Percentiles rank a stretch among this genome's conserved stretches.
Evolutionary conservation across 2,329 filamentous ascomycete species (phyloP).

Genomic region (Bipolaris sorokiniana): DNA sequence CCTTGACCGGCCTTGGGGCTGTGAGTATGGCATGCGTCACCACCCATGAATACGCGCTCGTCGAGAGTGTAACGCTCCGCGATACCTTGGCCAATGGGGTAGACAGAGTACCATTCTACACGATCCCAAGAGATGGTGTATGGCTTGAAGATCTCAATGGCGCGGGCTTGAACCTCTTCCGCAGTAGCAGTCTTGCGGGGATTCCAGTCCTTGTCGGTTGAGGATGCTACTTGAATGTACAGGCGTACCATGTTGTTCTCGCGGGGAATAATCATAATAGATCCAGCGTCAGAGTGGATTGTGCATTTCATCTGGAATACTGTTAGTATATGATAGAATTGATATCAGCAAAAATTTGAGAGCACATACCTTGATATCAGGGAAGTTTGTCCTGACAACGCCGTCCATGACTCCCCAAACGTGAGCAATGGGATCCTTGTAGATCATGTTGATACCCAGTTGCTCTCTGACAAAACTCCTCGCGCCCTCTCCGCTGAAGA

Average conservation of each 20-base stretch:
- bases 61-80: conserved; percentile 69
- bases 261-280: conserved; percentile 67
- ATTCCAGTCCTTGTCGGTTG: conserved; percentile 66
- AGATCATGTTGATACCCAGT: conserved; percentile 69
- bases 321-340: conserved; percentile 13
- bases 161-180: conserved; percentile 64
- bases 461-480: conserved; percentile 66
- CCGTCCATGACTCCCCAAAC: conserved; percentile 73
- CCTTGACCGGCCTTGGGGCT: conserved; percentile 68
- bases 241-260: conserved; percentile 62
- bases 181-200: conserved; percentile 65
- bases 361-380: conserved; percentile 61
- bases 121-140: conserved; percentile 68
- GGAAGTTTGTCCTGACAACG: conserved; percentile 68
- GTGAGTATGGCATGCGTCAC: conserved; percentile 69
- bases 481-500: conserved; percentile 68
- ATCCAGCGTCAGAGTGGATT: conserved; percentile 68
- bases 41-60: conserved; percentile 70
- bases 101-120: conserved; percentile 70
- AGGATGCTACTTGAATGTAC: conserved; percentile 67
- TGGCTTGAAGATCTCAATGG: conserved; percentile 65
- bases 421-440: conserved; percentile 68
- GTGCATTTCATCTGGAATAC: conserved; percentile 65
- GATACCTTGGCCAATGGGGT: conserved; percentile 70
- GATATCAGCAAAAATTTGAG: not conserved